phyloP scores from a whole-genome alignment of 306 rosid genomes.

The Fagus sylvatica region DNA sequence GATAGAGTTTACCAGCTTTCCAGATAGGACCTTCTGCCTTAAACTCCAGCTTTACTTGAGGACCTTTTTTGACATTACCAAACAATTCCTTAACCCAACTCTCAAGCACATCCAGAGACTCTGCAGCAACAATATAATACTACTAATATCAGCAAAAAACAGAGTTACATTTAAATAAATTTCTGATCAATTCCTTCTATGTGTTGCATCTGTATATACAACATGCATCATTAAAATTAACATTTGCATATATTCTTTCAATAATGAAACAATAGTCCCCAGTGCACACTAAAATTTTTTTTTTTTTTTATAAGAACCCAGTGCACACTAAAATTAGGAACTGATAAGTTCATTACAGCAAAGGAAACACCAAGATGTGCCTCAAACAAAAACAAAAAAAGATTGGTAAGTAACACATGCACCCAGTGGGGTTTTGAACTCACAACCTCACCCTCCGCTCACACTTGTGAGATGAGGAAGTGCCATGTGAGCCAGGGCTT shows the following conservation, averaged over 20 bases:
- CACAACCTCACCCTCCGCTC: no score
- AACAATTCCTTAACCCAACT: slow-evolving; percentile 83
- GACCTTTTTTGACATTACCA: slow-evolving; percentile 66
- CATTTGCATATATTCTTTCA: background rate
- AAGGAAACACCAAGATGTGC: background rate
- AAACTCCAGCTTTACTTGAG: slow-evolving; percentile 54
- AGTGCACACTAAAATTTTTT: background rate
- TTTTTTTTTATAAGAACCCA: no score
- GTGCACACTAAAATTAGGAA: background rate
- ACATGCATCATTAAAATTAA: background rate
- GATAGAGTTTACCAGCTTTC: slow-evolving; percentile 77
- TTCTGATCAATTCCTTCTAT: background rate
- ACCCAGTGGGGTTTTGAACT: background rate
- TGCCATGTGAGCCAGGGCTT: no score
- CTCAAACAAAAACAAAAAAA: background rate
- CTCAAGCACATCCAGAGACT: slow-evolving; percentile 89
- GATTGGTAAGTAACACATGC: no score
- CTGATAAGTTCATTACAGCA: background rate
- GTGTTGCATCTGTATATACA: background rate
- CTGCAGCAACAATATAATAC: slow-evolving; percentile 44
- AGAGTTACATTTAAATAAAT: background rate
- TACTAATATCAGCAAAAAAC: slow-evolving; percentile 20
- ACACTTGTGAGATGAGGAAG: no score
- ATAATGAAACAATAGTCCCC: background rate
- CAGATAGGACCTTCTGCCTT: slow-evolving; percentile 74